Percentiles rank a stretch among this genome's conserved stretches.
Conservation (phyloP, 2,329 filamentous ascomycete species). For the Venturia carpophila region DNA sequence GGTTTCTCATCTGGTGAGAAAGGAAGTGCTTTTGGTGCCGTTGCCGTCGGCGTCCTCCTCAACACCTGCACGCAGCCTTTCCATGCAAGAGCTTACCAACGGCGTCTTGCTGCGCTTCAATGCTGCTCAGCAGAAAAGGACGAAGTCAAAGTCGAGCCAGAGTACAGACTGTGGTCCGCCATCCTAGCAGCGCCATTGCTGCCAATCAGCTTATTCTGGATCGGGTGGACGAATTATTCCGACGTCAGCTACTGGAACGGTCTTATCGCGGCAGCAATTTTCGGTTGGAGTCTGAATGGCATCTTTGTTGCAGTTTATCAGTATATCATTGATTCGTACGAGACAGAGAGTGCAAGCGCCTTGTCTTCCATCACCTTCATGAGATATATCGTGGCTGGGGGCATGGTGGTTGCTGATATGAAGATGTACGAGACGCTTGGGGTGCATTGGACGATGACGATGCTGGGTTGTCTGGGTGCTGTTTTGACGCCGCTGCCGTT, state of each 20-base stretch:
- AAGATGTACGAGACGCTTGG: constrained; percentile 36
- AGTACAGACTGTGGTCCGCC: constrained; percentile 36
- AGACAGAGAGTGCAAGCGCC: constrained; percentile 35
- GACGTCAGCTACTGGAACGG: constrained; percentile 40
- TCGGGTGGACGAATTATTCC: constrained; percentile 41
- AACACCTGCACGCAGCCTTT: constrained; percentile 36
- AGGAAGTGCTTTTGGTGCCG: constrained; percentile 42
- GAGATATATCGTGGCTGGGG: constrained; percentile 31
- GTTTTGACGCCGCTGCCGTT: constrained; percentile 30
- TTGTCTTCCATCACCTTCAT: constrained; percentile 31
- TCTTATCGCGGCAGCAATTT: constrained; percentile 36
- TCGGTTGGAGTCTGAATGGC: constrained; percentile 41
- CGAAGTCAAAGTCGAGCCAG: constrained; percentile 22
- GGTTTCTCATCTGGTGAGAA: constrained; percentile 38
- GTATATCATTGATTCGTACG: constrained; percentile 36
- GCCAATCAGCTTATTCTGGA: constrained; percentile 44
- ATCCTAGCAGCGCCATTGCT: constrained; percentile 38
- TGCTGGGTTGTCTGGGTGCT: constrained; percentile 31
- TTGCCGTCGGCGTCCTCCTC: constrained; percentile 37
- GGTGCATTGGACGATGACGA: constrained; percentile 37
- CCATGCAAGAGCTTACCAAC: neutral
- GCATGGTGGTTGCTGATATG: constrained; percentile 34
- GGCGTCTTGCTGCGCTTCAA: constrained; percentile 38
- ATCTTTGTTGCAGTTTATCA: constrained; percentile 36
- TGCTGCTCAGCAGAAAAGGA: constrained; percentile 30